Conservation (phyloP, 371 early-diverging fungal species). For the Rhizomucor pusillus region DNA sequence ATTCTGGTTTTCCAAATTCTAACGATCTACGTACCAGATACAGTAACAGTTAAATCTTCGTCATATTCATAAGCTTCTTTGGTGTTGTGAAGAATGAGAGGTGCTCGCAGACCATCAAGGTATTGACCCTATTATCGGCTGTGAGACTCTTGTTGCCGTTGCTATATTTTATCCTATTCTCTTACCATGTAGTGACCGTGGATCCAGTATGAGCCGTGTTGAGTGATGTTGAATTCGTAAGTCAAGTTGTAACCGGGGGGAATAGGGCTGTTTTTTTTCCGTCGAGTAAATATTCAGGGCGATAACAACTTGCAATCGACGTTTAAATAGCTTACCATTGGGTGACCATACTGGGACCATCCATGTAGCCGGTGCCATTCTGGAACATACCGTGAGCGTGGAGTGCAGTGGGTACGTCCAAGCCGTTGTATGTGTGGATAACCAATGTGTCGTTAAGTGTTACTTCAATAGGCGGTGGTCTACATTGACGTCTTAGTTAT, state of each 20-base stretch:
- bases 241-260: constrained; percentile 51
- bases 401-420: constrained; percentile 59
- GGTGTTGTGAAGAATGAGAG: constrained; percentile 68
- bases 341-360: constrained; percentile 62
- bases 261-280: constrained; percentile 19
- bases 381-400: constrained; percentile 74
- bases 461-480: constrained; percentile 43
- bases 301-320: not conserved
- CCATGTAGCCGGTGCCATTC: constrained; percentile 56
- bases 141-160: no score
- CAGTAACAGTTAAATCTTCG: constrained; percentile 59
- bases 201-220: constrained; percentile 76
- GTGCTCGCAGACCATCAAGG: constrained; percentile 77
- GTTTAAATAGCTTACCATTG: constrained; percentile 43
- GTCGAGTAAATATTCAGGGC: not conserved
- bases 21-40: constrained; percentile 41
- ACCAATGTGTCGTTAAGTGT: constrained; percentile 56
- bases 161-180: no score
- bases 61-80: constrained; percentile 68
- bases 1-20: not conserved
- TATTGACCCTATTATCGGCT: constrained; percentile 58
- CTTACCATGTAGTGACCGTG: constrained; percentile 63
- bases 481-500: constrained; percentile 6
- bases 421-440: constrained; percentile 60
- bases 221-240: constrained; percentile 63